These are phyloP conservation scores for Cordyceps farinosa DNA, from an alignment of 2,329 filamentous ascomycete genomes.

Conservation along the genomic window DNA sequence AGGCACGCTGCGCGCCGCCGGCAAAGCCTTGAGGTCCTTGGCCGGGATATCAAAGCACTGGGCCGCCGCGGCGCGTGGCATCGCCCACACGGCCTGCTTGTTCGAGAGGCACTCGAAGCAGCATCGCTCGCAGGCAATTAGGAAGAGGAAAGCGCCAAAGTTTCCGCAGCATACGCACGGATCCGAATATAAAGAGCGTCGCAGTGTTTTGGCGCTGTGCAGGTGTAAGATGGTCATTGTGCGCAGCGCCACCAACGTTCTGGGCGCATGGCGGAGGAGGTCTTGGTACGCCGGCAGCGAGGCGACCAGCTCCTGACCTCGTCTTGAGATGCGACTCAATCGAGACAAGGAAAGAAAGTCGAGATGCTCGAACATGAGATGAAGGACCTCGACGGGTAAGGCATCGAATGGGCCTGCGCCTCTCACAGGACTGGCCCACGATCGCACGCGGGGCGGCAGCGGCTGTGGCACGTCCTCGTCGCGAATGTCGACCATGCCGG, in stretches of 20 bases:
- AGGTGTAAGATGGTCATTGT: conserved; percentile 24
- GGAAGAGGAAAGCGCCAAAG: conserved; percentile 30
- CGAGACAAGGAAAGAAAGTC: conserved; percentile 29
- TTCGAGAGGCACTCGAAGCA: conserved; percentile 29
- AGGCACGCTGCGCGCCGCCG: conserved; percentile 25
- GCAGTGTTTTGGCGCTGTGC: conserved; percentile 25
- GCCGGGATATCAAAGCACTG: conserved; percentile 26
- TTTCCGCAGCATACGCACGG: conserved; percentile 28
- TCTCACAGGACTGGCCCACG: not conserved
- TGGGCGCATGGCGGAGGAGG: conserved; percentile 38
- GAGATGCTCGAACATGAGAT: conserved; percentile 26
- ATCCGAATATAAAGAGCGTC: conserved; percentile 23
- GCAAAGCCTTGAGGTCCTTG: conserved; percentile 20
- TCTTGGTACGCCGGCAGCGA: conserved; percentile 37
- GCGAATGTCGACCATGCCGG: not conserved
- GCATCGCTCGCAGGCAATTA: conserved; percentile 31
- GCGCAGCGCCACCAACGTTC: conserved; percentile 25
- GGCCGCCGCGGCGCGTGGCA: conserved; percentile 22
- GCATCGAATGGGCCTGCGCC: conserved; percentile 24
- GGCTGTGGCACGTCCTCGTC: not conserved
- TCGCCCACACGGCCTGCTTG: conserved; percentile 27
- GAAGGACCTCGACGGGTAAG: conserved; percentile 27
- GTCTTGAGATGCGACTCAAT: conserved; percentile 26
- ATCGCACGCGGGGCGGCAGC: not conserved
- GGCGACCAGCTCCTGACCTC: conserved; percentile 27